Percentiles rank a stretch among this genome's conserved stretches.
Conservation (phyloP, 768 basidiomycete species). For the Aureoboletus auriporus region DNA sequence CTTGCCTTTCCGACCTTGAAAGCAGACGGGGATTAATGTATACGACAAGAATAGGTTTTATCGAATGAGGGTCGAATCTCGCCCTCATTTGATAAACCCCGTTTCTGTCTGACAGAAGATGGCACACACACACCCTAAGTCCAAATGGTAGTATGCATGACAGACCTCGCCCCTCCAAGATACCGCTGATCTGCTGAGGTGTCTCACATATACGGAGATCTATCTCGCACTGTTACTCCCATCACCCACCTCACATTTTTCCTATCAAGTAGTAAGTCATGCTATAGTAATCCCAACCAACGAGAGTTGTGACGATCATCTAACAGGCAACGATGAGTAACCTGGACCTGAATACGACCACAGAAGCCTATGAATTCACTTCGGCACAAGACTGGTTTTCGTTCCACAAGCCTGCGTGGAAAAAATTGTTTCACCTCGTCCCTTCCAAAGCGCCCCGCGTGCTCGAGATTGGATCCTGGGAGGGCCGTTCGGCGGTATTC, state of each 20-base stretch:
- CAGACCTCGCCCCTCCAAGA: not conserved
- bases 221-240: not conserved
- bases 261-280: slow-evolving; percentile 6
- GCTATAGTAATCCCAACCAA: not conserved
- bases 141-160: slow-evolving; percentile 5
- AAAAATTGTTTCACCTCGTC: slow-evolving; percentile 37
- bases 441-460: slow-evolving; percentile 38
- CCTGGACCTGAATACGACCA: slow-evolving; percentile 1
- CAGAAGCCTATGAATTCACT: slow-evolving; percentile 39
- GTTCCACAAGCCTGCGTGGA: slow-evolving; percentile 41
- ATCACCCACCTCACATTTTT: not conserved
- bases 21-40: slow-evolving; percentile 1
- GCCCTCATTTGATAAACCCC: not conserved
- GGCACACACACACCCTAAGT: not conserved
- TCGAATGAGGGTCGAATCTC: not conserved
- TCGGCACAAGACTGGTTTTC: slow-evolving; percentile 57
- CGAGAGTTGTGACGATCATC: not conserved
- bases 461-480: slow-evolving; percentile 61
- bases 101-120: not conserved
- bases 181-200: not conserved
- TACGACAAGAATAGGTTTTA: not conserved
- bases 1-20: slow-evolving; percentile 1
- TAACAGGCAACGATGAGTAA: slow-evolving; percentile 14
- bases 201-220: slow-evolving; percentile 18
- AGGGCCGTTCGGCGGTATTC: slow-evolving; percentile 60